Percentiles rank a stretch among this genome's conserved stretches.
These are phyloP conservation scores for Hirsutella rhossiliensis DNA, from an alignment of 2,329 filamentous ascomycete genomes.

Conservation along the genomic window DNA sequence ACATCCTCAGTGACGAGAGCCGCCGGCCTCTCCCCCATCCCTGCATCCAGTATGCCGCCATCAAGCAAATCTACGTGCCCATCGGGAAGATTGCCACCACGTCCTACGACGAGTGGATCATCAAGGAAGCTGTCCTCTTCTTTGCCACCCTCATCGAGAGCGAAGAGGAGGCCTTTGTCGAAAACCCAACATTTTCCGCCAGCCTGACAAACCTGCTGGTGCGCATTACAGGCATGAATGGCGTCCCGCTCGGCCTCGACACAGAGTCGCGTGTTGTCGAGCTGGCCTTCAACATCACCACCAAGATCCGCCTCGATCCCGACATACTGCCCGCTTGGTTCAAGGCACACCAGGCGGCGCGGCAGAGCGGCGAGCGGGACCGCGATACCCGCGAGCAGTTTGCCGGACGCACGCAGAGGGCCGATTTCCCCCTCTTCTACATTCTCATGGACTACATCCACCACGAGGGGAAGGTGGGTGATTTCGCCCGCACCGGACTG, in stretches of 20 bases:
- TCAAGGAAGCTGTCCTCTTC: conserved; percentile 72
- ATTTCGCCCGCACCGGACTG: conserved; percentile 88
- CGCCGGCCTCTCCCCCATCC: conserved; percentile 81
- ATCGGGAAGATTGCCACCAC: conserved; percentile 81
- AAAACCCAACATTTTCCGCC: conserved; percentile 73
- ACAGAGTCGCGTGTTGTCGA: conserved; percentile 86
- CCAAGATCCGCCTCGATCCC: conserved; percentile 86
- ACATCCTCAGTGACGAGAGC: conserved; percentile 78
- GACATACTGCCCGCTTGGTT: conserved; percentile 89
- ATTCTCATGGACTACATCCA: conserved; percentile 94
- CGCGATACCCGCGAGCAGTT: conserved; percentile 63
- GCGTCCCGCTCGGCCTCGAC: conserved; percentile 61
- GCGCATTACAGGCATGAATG: conserved; percentile 62
- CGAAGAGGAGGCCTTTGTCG: conserved; percentile 89
- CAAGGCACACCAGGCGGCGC: conserved; percentile 36
- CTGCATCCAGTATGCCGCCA: conserved; percentile 77
- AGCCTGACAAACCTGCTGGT: conserved; percentile 80
- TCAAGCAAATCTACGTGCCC: conserved; percentile 79
- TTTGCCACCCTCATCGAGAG: conserved; percentile 91
- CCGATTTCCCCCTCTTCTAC: conserved; percentile 93
- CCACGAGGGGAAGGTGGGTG: conserved; percentile 84
- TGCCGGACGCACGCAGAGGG: conserved; percentile 73
- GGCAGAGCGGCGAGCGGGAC: conserved; percentile 23
- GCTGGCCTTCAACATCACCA: conserved; percentile 88
- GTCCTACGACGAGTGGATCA: conserved; percentile 74